Conservation (phyloP, 2,329 filamentous ascomycete species). For the Xylariales sp. region DNA sequence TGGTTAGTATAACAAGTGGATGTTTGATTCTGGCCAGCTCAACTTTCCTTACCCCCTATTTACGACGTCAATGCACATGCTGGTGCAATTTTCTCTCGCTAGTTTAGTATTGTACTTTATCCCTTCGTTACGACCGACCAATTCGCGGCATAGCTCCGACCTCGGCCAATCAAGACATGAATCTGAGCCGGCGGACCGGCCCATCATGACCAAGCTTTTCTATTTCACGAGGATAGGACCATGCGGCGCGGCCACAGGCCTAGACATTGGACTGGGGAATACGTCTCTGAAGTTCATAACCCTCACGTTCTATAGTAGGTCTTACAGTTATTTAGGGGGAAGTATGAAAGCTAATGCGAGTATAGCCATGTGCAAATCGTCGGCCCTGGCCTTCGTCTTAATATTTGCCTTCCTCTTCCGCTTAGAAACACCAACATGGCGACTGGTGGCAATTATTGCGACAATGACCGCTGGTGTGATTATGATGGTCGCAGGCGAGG, state of each 20-base stretch:
- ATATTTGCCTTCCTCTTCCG: conserved; percentile 95
- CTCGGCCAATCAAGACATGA: conserved; percentile 63
- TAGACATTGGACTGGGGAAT: conserved; percentile 96
- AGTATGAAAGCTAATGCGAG: conserved; percentile 21
- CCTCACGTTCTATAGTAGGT: conserved; percentile 91
- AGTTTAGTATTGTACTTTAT: conserved; percentile 82
- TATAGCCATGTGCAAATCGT: conserved; percentile 96
- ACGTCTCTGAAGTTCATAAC: conserved; percentile 96
- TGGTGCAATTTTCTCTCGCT: conserved; percentile 88
- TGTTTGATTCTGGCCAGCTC: conserved; percentile 88
- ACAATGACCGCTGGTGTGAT: conserved; percentile 94
- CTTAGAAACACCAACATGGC: conserved; percentile 87
- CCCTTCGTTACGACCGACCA: conserved; percentile 80
- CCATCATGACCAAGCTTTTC: conserved; percentile 88
- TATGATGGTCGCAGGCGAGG: conserved; percentile 98
- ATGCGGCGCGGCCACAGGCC: conserved; percentile 89
- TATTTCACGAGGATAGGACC: conserved; percentile 92
- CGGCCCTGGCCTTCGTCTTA: conserved; percentile 92
- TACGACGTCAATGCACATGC: conserved; percentile 94
- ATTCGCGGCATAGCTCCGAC: conserved; percentile 59
- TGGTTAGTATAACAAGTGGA: conserved; percentile 98
- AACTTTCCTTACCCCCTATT: conserved; percentile 96
- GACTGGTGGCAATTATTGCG: conserved; percentile 85
- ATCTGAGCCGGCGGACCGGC: conserved; percentile 64
- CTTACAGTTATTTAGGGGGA: neutral